Conservation (phyloP, 83 land plant genomes). For the Diphasiastrum complanatum region DNA sequence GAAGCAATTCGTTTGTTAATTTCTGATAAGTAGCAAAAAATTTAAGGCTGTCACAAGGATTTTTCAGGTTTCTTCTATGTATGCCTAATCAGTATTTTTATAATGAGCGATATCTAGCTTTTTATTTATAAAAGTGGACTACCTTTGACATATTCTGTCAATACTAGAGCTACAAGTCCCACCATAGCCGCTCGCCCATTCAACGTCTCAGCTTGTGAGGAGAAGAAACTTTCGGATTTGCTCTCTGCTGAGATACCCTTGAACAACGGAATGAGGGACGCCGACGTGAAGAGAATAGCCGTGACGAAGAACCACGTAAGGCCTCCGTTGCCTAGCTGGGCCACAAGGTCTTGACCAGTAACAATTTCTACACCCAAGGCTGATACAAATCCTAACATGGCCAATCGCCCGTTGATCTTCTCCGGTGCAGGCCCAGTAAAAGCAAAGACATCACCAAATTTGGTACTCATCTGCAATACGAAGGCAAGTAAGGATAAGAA, state of each 20-base stretch:
- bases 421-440: not conserved
- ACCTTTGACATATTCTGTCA: no score
- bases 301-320: not conserved
- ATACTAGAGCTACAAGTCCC: not conserved
- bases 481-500: no score
- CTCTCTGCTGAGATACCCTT: not conserved
- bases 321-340: not conserved
- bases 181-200: not conserved
- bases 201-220: not conserved
- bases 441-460: not conserved
- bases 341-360: not conserved
- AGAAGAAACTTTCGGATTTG: not conserved
- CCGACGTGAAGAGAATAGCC: not conserved
- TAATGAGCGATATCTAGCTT: not conserved
- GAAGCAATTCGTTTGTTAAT: no score
- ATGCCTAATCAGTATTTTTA: no score
- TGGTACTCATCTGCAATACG: not conserved
- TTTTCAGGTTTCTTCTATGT: no score
- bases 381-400: slow-evolving; percentile 2
- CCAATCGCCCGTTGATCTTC: not conserved
- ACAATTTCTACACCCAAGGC: no score
- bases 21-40: no score
- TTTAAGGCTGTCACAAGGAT: no score
- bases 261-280: not conserved
- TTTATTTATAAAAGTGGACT: no score